These are phyloP conservation scores for Hemileia vastatrix DNA, from an alignment of 1,284 basidiomycete genomes.

Conservation along the genomic window DNA sequence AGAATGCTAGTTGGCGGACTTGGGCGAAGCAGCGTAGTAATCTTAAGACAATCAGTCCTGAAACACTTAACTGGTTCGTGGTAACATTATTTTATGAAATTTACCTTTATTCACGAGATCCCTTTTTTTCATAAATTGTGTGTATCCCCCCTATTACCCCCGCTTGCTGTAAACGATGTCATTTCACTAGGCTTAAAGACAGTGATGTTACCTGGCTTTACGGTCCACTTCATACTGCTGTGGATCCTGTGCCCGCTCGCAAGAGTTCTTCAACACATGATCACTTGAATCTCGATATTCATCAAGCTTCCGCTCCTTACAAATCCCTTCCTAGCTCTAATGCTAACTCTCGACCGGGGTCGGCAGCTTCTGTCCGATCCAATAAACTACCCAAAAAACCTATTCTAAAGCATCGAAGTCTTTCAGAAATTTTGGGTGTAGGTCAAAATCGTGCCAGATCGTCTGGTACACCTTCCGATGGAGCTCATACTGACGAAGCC, in stretches of 20 bases:
- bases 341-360: slow-evolving; percentile 40
- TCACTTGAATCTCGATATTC: slow-evolving; percentile 50
- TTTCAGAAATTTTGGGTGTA: slow-evolving; percentile 66
- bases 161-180: slow-evolving; percentile 20
- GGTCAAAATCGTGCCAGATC: slow-evolving; percentile 42
- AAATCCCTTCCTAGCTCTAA: slow-evolving; percentile 29
- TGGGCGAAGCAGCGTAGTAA: slow-evolving; percentile 99
- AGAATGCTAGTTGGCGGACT: slow-evolving; percentile 96
- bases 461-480: slow-evolving; percentile 47
- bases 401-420: slow-evolving; percentile 90
- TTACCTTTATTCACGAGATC: slow-evolving; percentile 12
- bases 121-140: slow-evolving; percentile 26
- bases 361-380: slow-evolving; percentile 1
- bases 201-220: slow-evolving; percentile 99
- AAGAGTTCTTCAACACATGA: slow-evolving; percentile 51
- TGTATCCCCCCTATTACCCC: slow-evolving; percentile 7
- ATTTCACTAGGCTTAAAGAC: slow-evolving; percentile 90
- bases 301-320: slow-evolving; percentile 37
- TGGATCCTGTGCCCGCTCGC: slow-evolving; percentile 56
- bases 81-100: background rate
- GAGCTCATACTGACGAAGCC: slow-evolving; percentile 36
- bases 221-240: slow-evolving; percentile 85
- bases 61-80: slow-evolving; percentile 92
- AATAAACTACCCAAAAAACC: slow-evolving; percentile 54
- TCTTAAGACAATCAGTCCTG: slow-evolving; percentile 85